phyloP scores from a whole-genome alignment of 73 alveolate genomes.

The Paramecium pentaurelia region DNA sequence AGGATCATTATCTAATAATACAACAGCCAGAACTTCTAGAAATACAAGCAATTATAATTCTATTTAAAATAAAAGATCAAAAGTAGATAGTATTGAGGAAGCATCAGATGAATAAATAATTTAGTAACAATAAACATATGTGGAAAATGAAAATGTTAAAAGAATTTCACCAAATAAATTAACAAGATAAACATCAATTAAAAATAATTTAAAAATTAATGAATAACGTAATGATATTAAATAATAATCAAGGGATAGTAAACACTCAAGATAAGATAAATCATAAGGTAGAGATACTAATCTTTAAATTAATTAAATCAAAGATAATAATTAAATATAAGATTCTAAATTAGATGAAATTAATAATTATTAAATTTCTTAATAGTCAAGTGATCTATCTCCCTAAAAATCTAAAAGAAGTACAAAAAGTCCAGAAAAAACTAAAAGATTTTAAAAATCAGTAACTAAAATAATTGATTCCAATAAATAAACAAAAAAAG shows the following conservation, averaged over 20 bases:
- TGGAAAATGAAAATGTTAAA: background rate
- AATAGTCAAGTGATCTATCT: background rate
- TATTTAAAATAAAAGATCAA: background rate
- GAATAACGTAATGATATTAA: background rate
- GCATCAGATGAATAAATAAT: background rate
- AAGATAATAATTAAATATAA: background rate
- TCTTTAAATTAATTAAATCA: background rate
- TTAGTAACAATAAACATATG: background rate
- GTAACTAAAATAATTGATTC: background rate
- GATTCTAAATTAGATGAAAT: background rate
- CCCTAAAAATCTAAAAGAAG: background rate
- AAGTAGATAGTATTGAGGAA: background rate
- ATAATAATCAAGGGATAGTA: background rate
- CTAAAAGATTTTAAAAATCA: background rate
- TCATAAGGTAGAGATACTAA: background rate
- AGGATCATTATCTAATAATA: background rate
- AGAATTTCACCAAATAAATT: background rate
- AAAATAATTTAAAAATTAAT: background rate
- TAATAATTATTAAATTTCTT: background rate
- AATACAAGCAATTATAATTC: conserved; percentile 5
- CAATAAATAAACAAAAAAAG: background rate
- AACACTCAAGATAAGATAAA: background rate
- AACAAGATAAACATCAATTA: background rate
- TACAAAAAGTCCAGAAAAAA: background rate
- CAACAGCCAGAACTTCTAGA: conserved; percentile 3